Evolutionary conservation across 257 asterid species (phyloP).

Genomic region (Mentha longifolia): DNA sequence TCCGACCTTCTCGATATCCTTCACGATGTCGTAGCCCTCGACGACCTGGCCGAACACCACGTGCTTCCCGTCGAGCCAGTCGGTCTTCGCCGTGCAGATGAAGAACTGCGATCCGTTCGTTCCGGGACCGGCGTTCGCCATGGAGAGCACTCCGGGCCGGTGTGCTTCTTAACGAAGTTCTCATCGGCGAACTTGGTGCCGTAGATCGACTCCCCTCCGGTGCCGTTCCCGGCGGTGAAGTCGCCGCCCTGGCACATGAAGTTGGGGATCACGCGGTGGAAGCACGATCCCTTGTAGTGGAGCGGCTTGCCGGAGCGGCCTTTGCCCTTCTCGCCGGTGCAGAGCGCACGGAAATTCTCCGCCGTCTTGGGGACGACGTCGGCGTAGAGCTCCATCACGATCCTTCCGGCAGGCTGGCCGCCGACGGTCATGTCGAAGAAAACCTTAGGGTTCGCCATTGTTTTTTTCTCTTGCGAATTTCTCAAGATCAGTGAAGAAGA

Average conservation of each 20-base stretch:
- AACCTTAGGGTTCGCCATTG: constrained; percentile 66
- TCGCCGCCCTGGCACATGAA: constrained; percentile 90
- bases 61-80: constrained; percentile 77
- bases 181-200: constrained; percentile 66
- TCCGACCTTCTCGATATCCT: constrained; percentile 73
- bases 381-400: constrained; percentile 66
- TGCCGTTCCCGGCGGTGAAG: constrained; percentile 78
- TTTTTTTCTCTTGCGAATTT: neutral
- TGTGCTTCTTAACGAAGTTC: constrained; percentile 73
- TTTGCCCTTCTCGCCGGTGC: constrained; percentile 73
- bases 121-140: constrained; percentile 80
- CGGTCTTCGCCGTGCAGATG: constrained; percentile 67
- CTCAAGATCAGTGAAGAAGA: neutral
- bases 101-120: constrained; percentile 78
- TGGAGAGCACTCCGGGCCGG: constrained; percentile 63
- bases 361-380: constrained; percentile 67
- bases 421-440: constrained; percentile 74
- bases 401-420: constrained; percentile 58
- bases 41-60: constrained; percentile 78
- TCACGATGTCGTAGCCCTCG: constrained; percentile 58
- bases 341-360: constrained; percentile 71
- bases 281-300: constrained; percentile 69
- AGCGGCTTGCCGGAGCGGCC: constrained; percentile 71
- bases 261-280: constrained; percentile 79
- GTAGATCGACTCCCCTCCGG: constrained; percentile 78